Evolutionary conservation across 805 yeast genomes (phyloP).

Genomic region (Zygotorulaspora danielsina): DNA sequence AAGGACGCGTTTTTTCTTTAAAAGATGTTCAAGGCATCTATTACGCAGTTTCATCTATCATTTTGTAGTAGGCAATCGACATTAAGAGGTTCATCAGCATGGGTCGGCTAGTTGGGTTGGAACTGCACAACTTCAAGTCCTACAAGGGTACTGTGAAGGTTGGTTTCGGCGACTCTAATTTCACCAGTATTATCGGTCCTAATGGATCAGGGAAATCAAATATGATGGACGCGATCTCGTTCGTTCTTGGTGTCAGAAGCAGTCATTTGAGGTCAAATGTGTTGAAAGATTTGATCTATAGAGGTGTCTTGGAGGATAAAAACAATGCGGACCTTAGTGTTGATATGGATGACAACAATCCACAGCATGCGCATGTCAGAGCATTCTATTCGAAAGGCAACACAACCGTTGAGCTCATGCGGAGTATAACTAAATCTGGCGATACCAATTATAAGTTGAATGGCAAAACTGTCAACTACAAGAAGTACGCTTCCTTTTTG

Average conservation of each 20-base stretch:
- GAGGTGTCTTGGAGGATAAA: slow-evolving; percentile 47
- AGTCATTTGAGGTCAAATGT: slow-evolving; percentile 69
- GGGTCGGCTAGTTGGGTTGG: slow-evolving; percentile 81
- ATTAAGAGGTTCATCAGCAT: too few relatives aligned
- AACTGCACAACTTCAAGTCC: slow-evolving; percentile 84
- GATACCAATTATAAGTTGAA: slow-evolving; percentile 65
- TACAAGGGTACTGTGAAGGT: slow-evolving; percentile 71
- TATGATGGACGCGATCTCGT: slow-evolving; percentile 95
- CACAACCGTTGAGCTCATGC: slow-evolving; percentile 53
- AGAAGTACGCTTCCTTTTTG: slow-evolving; percentile 60
- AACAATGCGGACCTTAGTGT: slow-evolving; percentile 26
- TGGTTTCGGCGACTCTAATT: slow-evolving; percentile 77
- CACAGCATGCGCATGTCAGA: slow-evolving; percentile 62
- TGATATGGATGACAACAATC: slow-evolving; percentile 22
- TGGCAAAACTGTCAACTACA: slow-evolving; percentile 53
- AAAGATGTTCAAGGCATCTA: not conserved
- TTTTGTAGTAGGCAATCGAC: too few relatives aligned
- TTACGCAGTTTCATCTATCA: too few relatives aligned
- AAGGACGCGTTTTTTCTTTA: not conserved
- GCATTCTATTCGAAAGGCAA: slow-evolving; percentile 68
- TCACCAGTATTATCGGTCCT: slow-evolving; percentile 95
- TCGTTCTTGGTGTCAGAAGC: slow-evolving; percentile 82
- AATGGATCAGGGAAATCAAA: slow-evolving; percentile 97
- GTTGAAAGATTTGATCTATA: slow-evolving; percentile 71
- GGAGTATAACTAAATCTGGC: slow-evolving; percentile 58